Base-by-base conservation (phyloP, 2,329 filamentous ascomycete genomes). In the Xylariales sp. region DNA sequence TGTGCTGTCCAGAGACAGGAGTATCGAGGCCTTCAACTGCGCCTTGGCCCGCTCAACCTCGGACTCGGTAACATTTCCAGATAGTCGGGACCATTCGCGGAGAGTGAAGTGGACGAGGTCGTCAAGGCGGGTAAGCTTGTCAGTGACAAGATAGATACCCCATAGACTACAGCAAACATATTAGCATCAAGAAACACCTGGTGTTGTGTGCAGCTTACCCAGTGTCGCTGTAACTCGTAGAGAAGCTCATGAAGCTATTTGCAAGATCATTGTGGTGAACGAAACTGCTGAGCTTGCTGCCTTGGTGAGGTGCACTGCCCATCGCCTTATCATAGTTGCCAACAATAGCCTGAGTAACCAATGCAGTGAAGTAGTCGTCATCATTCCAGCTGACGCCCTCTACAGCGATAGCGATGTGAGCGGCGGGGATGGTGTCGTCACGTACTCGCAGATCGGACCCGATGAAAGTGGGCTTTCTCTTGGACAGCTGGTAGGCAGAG, bases 241-340 rank as follows among this genome's bases (percentile, higher is more conserved):
- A 96, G 76, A 98, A 98, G 76, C 88, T 95, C 94, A 98, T 98
- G 80, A 96, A 98, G 81, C 90, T 96, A 77, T 95, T 98, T 69
- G 93, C 93, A 49, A 98, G 80, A 67, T 90, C 84, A 73, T 97
- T 82, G 71, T 95, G 84, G 78, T 94, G 87, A 55, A 98, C 84
- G 60, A 93, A 88, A 52, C 85, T 83, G 76, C 88, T 95, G 59
- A 98, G 88, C 80, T 94, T 96, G 86, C 89, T 95, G 59, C 94
- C 93, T 63, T 96, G 85, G 76, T 96, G 93, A 52, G 90, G 85
- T 46, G 93, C 93, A 70, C 93, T 95, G 63, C 94, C 93, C 82
- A 97, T 91, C 56, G 93, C 87, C 72, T 93, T 93, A 75, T 98
- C 93, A 83, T 95, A 98, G 83, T 98, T 98, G 64, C 93, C 93